A percentile compares a stretch with the other conserved stretches of the same genome.
Conservation (phyloP, 2,329 filamentous ascomycete genomes). For the Cylindrodendrum hubeiense region DNA sequence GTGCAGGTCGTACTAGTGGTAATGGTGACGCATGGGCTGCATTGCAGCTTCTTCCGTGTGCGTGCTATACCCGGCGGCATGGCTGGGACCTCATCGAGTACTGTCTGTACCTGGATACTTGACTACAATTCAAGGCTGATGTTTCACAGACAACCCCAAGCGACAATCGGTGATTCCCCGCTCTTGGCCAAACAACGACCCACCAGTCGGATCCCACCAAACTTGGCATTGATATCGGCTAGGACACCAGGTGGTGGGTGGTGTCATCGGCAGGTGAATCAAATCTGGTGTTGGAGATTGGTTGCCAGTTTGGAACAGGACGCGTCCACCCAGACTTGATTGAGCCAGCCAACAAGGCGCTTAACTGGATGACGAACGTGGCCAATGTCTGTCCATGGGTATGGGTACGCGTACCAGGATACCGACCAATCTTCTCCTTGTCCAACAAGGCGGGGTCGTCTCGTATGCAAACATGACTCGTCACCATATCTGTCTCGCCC, state of each 20-base stretch:
- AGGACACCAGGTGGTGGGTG: background rate
- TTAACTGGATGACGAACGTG: background rate
- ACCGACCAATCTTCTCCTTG: background rate
- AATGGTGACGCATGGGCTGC: background rate
- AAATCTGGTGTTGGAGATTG: no score
- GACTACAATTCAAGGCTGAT: background rate
- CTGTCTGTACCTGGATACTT: background rate
- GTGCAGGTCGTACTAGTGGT: background rate
- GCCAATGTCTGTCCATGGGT: background rate
- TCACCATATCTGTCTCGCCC: background rate
- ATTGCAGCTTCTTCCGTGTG: background rate
- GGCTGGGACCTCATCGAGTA: background rate
- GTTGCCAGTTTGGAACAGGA: background rate
- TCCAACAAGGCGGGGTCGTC: background rate
- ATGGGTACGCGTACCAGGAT: background rate
- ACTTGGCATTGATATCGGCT: background rate
- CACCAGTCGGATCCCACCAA: background rate
- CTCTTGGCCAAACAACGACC: background rate
- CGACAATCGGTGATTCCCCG: background rate
- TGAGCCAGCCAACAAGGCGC: background rate
- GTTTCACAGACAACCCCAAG: slow-evolving; percentile 4
- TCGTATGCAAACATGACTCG: background rate
- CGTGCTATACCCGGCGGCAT: background rate
- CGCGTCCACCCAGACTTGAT: background rate
- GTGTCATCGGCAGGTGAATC: no score